Conservation (phyloP, 1,284 basidiomycete genomes). For the Ustilago nuda region DNA sequence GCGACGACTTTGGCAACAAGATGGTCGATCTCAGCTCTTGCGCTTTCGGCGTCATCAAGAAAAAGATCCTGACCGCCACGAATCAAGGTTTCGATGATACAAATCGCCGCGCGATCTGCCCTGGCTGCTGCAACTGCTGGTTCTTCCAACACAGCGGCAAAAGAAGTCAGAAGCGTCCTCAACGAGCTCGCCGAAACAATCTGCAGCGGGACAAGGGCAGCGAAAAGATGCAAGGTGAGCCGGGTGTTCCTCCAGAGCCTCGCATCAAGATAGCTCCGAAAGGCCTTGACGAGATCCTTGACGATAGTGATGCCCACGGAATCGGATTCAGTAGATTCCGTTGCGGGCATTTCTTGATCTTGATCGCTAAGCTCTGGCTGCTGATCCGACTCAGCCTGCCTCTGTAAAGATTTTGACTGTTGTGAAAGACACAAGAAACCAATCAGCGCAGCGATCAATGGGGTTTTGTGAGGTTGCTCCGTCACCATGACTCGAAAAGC, state of each 20-base stretch:
- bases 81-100: conserved; percentile 83
- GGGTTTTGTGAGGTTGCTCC: conserved; percentile 61
- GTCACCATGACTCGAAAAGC: conserved; percentile 62
- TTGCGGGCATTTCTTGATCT: conserved; percentile 6
- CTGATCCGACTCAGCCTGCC: not conserved
- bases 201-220: conserved; percentile 72
- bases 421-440: conserved; percentile 60
- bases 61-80: conserved; percentile 59
- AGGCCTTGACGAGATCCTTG: conserved; percentile 63
- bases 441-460: conserved; percentile 62
- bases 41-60: conserved; percentile 21
- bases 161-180: conserved; percentile 80
- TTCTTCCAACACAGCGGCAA: conserved; percentile 86
- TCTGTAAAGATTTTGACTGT: conserved; percentile 17
- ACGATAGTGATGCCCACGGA: conserved; percentile 58
- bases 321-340: conserved; percentile 6
- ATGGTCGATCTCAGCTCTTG: conserved; percentile 53
- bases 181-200: conserved; percentile 82
- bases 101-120: conserved; percentile 84
- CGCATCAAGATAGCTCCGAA: conserved; percentile 62
- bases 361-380: not conserved
- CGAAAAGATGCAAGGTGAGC: conserved; percentile 61
- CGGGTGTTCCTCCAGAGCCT: conserved; percentile 66
- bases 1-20: conserved; percentile 55
- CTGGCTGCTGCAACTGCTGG: conserved; percentile 87